Evolutionary conservation across 164 flowering plant genomes (phyloP).

Genomic region (Aristolochia contorta): DNA sequence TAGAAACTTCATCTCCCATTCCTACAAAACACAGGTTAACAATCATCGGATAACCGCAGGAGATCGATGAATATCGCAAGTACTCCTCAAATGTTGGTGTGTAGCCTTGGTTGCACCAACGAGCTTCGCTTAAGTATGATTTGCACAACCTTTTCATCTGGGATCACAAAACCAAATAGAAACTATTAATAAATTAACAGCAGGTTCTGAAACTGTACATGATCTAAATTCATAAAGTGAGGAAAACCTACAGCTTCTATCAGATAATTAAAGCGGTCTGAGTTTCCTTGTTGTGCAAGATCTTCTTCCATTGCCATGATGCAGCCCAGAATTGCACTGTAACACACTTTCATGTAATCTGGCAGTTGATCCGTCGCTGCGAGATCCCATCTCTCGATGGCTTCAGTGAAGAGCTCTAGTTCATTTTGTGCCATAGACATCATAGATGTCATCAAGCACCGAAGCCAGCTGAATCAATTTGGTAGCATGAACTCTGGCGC

Average conservation of each 20-base stretch:
- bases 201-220: not conserved
- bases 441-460: conserved; percentile 5
- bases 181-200: too few relatives aligned
- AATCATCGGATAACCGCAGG: conserved; percentile 10
- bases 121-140: conserved; percentile 27
- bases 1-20: conserved; percentile 21
- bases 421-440: conserved; percentile 4
- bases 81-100: conserved; percentile 31
- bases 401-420: conserved; percentile 3
- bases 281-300: conserved; percentile 18
- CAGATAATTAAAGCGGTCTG: conserved; percentile 12
- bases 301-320: conserved; percentile 22
- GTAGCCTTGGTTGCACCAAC: conserved; percentile 19
- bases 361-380: conserved; percentile 22
- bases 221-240: too few relatives aligned
- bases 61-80: conserved; percentile 2
- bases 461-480: not conserved
- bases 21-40: conserved; percentile 16
- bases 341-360: conserved; percentile 28
- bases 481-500: not conserved
- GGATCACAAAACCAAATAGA: not conserved
- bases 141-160: conserved; percentile 21
- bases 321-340: conserved; percentile 18
- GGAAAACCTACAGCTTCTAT: conserved; percentile 22
- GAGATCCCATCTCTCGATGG: conserved; percentile 32